phyloP scores from a whole-genome alignment of 441 rosid species.

The Bruguiera hainesii region DNA sequence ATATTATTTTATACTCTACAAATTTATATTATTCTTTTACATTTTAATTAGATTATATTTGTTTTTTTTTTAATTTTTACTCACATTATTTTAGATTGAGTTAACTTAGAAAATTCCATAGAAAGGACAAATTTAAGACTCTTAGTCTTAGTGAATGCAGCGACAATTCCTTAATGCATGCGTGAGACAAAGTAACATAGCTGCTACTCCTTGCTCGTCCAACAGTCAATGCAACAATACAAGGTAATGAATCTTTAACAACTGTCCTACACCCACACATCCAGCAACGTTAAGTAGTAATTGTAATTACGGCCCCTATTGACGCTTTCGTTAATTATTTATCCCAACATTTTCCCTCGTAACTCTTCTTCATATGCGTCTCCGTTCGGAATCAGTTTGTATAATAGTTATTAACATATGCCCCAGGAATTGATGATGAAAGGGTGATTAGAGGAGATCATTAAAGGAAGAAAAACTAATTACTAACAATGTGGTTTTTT shows the following conservation, averaged over 20 bases:
- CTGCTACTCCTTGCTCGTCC: neutral
- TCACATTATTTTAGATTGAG: no score
- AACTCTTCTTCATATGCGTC: no score
- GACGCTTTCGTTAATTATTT: neutral
- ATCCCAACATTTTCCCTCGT: neutral
- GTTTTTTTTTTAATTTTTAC: no score
- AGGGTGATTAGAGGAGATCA: neutral
- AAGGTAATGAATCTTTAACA: slow-evolving; percentile 28
- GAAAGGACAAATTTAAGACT: no score
- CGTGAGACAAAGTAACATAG: slow-evolving; percentile 16
- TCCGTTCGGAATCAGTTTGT: neutral
- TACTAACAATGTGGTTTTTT: slow-evolving; percentile 31
- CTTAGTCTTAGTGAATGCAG: no score
- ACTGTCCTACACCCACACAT: neutral
- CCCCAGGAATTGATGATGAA: no score
- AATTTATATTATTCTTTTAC: no score
- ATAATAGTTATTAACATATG: neutral
- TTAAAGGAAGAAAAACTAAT: neutral
- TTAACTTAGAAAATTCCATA: no score
- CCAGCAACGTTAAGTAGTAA: neutral
- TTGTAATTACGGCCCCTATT: neutral
- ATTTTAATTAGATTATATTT: no score
- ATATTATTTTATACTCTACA: no score
- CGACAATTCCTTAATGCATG: neutral
- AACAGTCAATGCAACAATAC: slow-evolving; percentile 19